phyloP scores from a whole-genome alignment of 495 filamentous ascomycete genomes.

The Neurospora sp. region DNA sequence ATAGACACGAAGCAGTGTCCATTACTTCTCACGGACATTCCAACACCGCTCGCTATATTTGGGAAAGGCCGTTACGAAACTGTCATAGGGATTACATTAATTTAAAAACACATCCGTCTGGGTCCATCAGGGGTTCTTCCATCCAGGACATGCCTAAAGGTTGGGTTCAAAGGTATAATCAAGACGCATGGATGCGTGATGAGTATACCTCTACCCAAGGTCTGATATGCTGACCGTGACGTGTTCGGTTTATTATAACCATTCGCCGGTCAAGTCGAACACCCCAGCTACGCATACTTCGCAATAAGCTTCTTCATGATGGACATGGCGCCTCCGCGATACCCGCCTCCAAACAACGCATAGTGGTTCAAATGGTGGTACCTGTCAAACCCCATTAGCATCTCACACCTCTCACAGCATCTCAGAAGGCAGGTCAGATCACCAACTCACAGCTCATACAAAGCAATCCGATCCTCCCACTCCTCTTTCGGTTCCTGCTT shows the following conservation, averaged over 20 bases:
- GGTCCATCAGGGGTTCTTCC: no score
- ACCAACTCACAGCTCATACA: conserved; percentile 83
- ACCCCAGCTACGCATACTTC: conserved; percentile 46
- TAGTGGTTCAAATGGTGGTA: conserved; percentile 90
- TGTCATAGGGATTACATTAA: no score
- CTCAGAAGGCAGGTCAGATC: not conserved
- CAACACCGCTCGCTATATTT: not conserved
- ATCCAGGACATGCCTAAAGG: no score
- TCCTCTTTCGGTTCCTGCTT: conserved; percentile 76
- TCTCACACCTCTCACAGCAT: not conserved
- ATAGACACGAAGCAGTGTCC: not conserved
- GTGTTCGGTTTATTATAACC: not conserved
- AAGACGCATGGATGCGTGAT: no score
- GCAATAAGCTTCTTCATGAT: conserved; percentile 61
- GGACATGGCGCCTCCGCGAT: conserved; percentile 57
- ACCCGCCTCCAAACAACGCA: conserved; percentile 72
- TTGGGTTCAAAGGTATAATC: no score
- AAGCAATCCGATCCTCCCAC: conserved; percentile 65
- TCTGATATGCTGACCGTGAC: not conserved
- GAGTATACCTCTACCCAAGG: not conserved
- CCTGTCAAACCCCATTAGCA: conserved; percentile 26
- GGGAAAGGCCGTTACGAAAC: not conserved
- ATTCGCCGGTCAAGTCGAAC: not conserved
- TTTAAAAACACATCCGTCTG: no score
- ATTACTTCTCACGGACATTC: not conserved